Percentiles rank a stretch among this genome's conserved stretches.
These are phyloP conservation scores for Nothomitra cinnamomea DNA, from an alignment of 2,329 filamentous ascomycete genomes.

Conservation along the genomic window DNA sequence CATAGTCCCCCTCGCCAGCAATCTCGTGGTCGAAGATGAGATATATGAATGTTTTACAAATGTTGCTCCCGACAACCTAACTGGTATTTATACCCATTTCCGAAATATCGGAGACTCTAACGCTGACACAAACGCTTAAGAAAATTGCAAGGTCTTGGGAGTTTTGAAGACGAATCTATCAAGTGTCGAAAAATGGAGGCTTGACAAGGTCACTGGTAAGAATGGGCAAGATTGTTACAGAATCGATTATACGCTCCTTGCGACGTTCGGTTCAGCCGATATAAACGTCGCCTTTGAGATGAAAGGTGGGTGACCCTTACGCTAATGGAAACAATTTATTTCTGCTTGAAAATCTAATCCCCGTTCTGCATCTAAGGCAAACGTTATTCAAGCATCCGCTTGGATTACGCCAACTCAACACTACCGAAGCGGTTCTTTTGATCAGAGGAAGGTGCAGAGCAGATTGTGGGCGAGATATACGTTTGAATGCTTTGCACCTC, in stretches of 20 bases:
- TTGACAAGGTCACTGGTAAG: background rate
- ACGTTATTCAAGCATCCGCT: too few species aligned
- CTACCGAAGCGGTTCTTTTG: too few species aligned
- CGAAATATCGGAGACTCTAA: background rate
- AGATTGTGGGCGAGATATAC: too few species aligned
- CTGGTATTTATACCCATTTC: background rate
- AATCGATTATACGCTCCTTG: background rate
- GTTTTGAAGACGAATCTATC: background rate
- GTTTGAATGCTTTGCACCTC: too few species aligned
- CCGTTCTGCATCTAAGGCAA: too few species aligned
- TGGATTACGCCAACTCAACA: too few species aligned
- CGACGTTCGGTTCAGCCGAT: background rate
- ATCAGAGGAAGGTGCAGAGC: too few species aligned
- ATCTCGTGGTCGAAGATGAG: background rate
- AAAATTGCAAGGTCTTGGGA: background rate
- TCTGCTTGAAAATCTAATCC: too few species aligned
- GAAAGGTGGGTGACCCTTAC: background rate
- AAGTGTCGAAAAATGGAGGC: background rate
- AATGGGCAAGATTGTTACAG: background rate
- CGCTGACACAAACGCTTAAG: background rate
- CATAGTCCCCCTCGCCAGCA: background rate
- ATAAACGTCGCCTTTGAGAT: background rate
- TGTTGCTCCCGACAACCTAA: background rate
- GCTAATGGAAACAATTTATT: too few species aligned
- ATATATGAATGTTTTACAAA: background rate